Evolutionary conservation across 2,329 filamentous ascomycete species (phyloP).

Genomic region (Pseudogymnoascus verrucosus): DNA sequence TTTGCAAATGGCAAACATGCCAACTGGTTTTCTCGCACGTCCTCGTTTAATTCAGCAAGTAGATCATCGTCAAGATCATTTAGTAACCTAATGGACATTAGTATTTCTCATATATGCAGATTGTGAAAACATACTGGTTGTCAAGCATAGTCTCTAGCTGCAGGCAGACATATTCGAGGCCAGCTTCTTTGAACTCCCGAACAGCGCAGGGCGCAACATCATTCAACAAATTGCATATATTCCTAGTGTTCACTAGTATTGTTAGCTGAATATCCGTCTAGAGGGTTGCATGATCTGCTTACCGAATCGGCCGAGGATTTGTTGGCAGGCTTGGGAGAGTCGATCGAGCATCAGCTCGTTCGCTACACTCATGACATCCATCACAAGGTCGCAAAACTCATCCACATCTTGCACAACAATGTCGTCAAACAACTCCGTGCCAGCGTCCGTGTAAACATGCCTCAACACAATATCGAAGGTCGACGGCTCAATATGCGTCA

Average conservation of each 20-base stretch:
- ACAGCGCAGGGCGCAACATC: slow-evolving; percentile 78
- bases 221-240: slow-evolving; percentile 78
- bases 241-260: slow-evolving; percentile 63
- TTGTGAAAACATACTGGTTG: slow-evolving; percentile 51
- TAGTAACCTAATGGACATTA: slow-evolving; percentile 41
- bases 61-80: slow-evolving; percentile 80
- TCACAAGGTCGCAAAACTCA: slow-evolving; percentile 77
- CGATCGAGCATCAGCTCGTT: slow-evolving; percentile 95
- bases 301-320: slow-evolving; percentile 70
- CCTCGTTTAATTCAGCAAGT: slow-evolving; percentile 68
- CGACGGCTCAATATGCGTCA: slow-evolving; percentile 67
- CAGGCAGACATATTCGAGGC: slow-evolving; percentile 82
- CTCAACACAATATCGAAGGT: slow-evolving; percentile 73
- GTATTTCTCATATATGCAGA: slow-evolving; percentile 15
- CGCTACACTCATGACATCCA: slow-evolving; percentile 82
- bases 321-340: slow-evolving; percentile 83
- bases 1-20: slow-evolving; percentile 68
- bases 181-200: slow-evolving; percentile 77
- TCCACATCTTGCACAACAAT: slow-evolving; percentile 65
- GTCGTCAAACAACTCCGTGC: slow-evolving; percentile 72
- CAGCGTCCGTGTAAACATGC: slow-evolving; percentile 77
- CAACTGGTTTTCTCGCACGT: slow-evolving; percentile 76
- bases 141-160: slow-evolving; percentile 90
- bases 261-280: slow-evolving; percentile 18
- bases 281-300: slow-evolving; percentile 20